phyloP scores from a whole-genome alignment of 2,329 filamentous ascomycete species.

The Harringtonia lauricola region DNA sequence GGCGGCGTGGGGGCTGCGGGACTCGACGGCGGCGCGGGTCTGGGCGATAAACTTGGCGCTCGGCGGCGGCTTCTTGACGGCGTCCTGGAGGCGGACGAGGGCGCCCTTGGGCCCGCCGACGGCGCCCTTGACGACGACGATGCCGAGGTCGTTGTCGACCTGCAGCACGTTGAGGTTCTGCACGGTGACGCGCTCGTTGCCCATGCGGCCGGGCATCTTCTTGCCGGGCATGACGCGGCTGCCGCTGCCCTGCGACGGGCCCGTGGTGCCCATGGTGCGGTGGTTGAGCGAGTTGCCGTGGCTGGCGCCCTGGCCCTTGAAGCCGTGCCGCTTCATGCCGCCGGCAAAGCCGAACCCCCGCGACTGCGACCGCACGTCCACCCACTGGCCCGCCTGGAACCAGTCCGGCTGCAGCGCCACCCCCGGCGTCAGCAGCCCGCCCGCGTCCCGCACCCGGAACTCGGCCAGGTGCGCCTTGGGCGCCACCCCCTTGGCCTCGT shows the following conservation, averaged over 20 bases:
- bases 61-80: conserved; percentile 68
- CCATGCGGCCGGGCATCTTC: conserved; percentile 97
- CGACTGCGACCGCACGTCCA: conserved; percentile 71
- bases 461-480: conserved; percentile 79
- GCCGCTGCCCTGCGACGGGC: conserved; percentile 83
- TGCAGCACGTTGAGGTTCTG: conserved; percentile 86
- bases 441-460: conserved; percentile 69
- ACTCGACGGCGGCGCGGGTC: conserved; percentile 28
- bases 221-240: conserved; percentile 90
- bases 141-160: conserved; percentile 76
- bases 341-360: conserved; percentile 90
- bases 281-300: conserved; percentile 96
- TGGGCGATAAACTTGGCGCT: conserved; percentile 36
- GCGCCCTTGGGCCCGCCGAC: conserved; percentile 84
- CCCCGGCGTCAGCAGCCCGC: conserved; percentile 67
- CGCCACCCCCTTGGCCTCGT: conserved; percentile 66
- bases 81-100: conserved; percentile 77
- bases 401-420: conserved; percentile 71
- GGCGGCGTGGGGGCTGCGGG: conserved; percentile 36
- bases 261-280: conserved; percentile 80
- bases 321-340: conserved; percentile 96
- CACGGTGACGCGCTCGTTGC: conserved; percentile 74
- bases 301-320: conserved; percentile 75
- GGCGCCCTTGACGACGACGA: conserved; percentile 77
- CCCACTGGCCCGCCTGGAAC: conserved; percentile 83